These are phyloP conservation scores for Nyssa sinensis DNA, from an alignment of 148 eudicot genomes.

Conservation along the genomic window DNA sequence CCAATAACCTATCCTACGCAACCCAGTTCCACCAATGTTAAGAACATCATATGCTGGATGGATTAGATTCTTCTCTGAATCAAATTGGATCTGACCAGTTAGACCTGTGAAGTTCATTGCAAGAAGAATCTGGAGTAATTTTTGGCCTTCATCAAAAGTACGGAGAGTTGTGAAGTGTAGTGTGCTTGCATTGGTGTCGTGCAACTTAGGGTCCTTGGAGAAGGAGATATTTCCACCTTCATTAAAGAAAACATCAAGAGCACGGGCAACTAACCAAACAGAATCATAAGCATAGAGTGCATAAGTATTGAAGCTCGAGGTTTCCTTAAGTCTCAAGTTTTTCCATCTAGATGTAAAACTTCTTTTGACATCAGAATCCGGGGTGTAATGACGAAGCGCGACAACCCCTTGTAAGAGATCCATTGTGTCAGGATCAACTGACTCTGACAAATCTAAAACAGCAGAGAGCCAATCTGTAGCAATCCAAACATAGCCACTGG, in stretches of 20 bases:
- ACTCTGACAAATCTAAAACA: conserved; percentile 49
- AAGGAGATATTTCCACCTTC: conserved; percentile 59
- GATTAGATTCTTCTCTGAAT: conserved; percentile 55
- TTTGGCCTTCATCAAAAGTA: conserved; percentile 60
- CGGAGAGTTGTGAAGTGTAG: conserved; percentile 52
- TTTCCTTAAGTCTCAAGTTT: conserved; percentile 37
- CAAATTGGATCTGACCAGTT: conserved; percentile 57
- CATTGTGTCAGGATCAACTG: conserved; percentile 30
- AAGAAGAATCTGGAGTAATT: conserved; percentile 46
- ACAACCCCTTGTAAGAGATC: conserved; percentile 72
- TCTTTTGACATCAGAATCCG: conserved; percentile 53
- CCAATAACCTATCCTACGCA: conserved; percentile 74
- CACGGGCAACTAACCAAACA: conserved; percentile 72
- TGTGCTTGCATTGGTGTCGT: conserved; percentile 32
- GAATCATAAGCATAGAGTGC: conserved; percentile 90
- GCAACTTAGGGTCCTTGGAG: conserved; percentile 54
- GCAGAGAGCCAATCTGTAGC: conserved; percentile 91
- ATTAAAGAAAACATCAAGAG: conserved; percentile 59
- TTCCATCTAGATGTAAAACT: conserved; percentile 51
- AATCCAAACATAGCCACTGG: conserved; percentile 82
- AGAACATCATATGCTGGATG: conserved; percentile 64
- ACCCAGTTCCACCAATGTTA: conserved; percentile 72
- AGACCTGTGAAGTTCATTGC: conserved; percentile 54
- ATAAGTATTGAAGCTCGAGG: conserved; percentile 56
- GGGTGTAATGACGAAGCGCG: conserved; percentile 67